Evolutionary conservation across 2,329 filamentous ascomycete genomes (phyloP), one percentile per base, ranked within the genome.

Genomic region (Paraphoma chrysanthemicola): DNA sequence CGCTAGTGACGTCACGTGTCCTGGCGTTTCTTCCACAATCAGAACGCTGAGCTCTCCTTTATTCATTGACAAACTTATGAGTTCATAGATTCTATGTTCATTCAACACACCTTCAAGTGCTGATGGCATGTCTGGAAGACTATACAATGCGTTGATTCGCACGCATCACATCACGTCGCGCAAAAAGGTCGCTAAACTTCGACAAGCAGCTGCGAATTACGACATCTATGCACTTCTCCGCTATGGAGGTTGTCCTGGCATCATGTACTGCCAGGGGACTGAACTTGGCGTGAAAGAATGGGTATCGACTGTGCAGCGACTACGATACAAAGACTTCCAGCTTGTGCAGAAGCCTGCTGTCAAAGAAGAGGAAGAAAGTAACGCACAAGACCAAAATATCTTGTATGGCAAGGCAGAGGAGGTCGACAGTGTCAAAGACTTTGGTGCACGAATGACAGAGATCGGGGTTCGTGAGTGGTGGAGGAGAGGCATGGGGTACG

Each of bases 91-190:
- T 11, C 29, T 39, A 23, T 5, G 7, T 10, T 36, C 33, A 10
- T 36, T 10, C 2, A 36, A 2, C 2, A 36, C 10, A 7, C 3
- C 33, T 14, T 10, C 33, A 36, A 16, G 18, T 8, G 17, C 42
- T 10, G 39, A 60, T 62, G 55, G 52, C 48, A 72, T 73, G 69
- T 58, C 68, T 48, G 47, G 53, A 31, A 48, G 55, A 8, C 54
- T 73, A 17, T 83, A 77, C 69, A 84, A 86, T 70, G 85, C 89
- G 30, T 79, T 93, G 44, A 91, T 93, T 57, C 85, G 89, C 50
- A 93, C 90, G 0, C 90, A 93, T 66, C 90, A 93, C 74, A 92
- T 93, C 69, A 93, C 90, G 4, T 92, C 89, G 0, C 88, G 90
- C 62, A 92, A 92, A 72, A 93, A 93, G 70, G 82, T 89, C 44